These are phyloP conservation scores for Aspergillus nidulans DNA, from an alignment of 495 filamentous ascomycete genomes.

Conservation along the genomic window DNA sequence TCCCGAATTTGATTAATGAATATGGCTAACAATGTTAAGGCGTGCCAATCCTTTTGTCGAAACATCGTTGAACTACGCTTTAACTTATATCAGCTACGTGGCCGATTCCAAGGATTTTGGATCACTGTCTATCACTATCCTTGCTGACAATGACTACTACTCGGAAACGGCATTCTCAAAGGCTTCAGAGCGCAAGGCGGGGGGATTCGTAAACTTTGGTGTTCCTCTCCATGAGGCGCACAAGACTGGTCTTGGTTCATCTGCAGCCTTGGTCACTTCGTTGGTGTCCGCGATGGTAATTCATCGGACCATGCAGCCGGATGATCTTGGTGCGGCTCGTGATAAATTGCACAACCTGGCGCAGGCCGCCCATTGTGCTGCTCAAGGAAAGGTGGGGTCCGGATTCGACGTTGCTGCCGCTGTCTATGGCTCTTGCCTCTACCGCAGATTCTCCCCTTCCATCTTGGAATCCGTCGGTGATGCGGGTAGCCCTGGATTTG, in stretches of 20 bases:
- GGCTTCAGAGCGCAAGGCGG: conserved; percentile 19
- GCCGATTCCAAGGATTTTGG: conserved; percentile 53
- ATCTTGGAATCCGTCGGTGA: conserved; percentile 64
- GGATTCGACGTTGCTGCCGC: conserved; percentile 96
- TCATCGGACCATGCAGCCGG: conserved; percentile 66
- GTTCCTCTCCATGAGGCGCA: conserved; percentile 73
- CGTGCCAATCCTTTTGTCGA: conserved; percentile 80
- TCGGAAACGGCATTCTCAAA: conserved; percentile 57
- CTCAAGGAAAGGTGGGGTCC: conserved; percentile 92
- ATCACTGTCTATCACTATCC: conserved; percentile 73
- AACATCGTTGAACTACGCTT: conserved; percentile 78
- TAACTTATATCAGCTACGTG: conserved; percentile 69
- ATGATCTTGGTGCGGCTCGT: conserved; percentile 48
- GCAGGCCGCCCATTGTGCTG: conserved; percentile 89
- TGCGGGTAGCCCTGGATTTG: conserved; percentile 60
- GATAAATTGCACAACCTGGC: conserved; percentile 81
- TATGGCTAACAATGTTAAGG: conserved; percentile 16
- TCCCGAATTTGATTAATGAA: background rate
- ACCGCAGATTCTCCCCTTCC: conserved; percentile 82
- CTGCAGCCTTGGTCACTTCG: conserved; percentile 89
- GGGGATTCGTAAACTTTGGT: conserved; percentile 68
- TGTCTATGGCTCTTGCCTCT: conserved; percentile 84
- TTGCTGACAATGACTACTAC: conserved; percentile 96
- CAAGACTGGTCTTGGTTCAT: conserved; percentile 96
- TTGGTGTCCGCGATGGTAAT: conserved; percentile 75